Conservation (phyloP, 805 yeast genomes). For the Yarrowia keelungensis region DNA sequence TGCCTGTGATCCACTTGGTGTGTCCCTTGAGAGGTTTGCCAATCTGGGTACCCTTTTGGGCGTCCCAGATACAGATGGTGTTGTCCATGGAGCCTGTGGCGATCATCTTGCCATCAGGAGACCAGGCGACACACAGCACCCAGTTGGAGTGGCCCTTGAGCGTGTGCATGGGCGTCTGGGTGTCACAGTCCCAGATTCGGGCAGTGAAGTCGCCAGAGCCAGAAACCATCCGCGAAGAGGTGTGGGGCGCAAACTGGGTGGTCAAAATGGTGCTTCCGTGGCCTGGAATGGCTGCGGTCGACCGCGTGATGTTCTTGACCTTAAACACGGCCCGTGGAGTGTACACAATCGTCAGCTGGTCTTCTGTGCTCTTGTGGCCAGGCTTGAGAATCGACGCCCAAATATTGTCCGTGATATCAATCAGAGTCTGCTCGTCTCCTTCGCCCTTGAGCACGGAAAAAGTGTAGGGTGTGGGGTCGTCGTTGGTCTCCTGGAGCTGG, state of each 20-base stretch:
- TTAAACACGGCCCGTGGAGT: slow-evolving; percentile 96
- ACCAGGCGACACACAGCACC: slow-evolving; percentile 91
- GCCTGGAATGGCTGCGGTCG: slow-evolving; percentile 91
- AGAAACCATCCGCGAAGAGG: slow-evolving; percentile 83
- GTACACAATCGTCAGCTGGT: slow-evolving; percentile 84
- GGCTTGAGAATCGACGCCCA: slow-evolving; percentile 86
- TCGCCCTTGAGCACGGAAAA: slow-evolving; percentile 66
- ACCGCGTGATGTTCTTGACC: slow-evolving; percentile 87
- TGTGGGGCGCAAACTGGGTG: slow-evolving; percentile 91
- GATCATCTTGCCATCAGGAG: slow-evolving; percentile 87
- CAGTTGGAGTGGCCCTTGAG: slow-evolving; percentile 87
- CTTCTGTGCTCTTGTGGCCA: slow-evolving; percentile 88
- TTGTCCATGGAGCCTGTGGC: slow-evolving; percentile 98
- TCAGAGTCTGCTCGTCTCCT: slow-evolving; percentile 51
- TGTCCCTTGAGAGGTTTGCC: slow-evolving; percentile 85
- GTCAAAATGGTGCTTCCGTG: slow-evolving; percentile 94
- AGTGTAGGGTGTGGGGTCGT: slow-evolving; percentile 87
- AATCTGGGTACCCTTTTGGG: slow-evolving; percentile 70
- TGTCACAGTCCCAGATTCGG: slow-evolving; percentile 94
- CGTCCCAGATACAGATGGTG: slow-evolving; percentile 87
- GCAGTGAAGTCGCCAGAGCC: slow-evolving; percentile 98
- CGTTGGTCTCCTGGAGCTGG: slow-evolving; percentile 62
- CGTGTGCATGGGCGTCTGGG: slow-evolving; percentile 87
- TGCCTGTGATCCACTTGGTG: slow-evolving; percentile 83
- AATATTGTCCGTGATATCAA: slow-evolving; percentile 79